Conservation (phyloP, 345 rosid species). For the Eucalyptus regnans region DNA sequence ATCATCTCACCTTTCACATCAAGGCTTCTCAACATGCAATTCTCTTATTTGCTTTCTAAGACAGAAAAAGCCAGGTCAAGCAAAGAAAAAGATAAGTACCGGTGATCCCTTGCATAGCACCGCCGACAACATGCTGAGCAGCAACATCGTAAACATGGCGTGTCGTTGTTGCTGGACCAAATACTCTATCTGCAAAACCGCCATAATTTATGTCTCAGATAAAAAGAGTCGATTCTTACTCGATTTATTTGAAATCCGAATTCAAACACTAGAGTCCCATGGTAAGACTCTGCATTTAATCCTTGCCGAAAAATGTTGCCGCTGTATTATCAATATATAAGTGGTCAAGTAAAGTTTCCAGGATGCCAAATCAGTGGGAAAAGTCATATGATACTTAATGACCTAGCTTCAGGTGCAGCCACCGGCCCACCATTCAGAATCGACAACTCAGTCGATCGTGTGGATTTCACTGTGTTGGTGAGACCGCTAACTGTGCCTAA, state of each 20-base stretch:
- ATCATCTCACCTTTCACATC: background rate
- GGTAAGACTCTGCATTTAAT: background rate
- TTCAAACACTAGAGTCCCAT: background rate
- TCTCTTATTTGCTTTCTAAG: background rate
- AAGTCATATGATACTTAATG: background rate
- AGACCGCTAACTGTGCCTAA: background rate
- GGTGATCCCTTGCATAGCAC: slow-evolving; percentile 94
- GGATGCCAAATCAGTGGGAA: background rate
- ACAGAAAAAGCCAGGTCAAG: background rate
- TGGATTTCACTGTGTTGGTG: background rate
- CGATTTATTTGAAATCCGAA: background rate
- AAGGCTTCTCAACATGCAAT: background rate
- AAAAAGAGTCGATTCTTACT: background rate
- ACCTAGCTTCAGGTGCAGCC: background rate
- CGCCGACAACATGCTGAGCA: slow-evolving; percentile 89
- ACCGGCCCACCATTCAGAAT: background rate
- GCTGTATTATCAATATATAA: background rate
- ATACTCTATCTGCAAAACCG: slow-evolving; percentile 60
- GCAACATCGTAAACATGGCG: slow-evolving; percentile 97
- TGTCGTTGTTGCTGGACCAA: slow-evolving; percentile 98
- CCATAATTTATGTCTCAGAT: background rate
- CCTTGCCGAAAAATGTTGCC: background rate
- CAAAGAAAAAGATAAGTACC: slow-evolving; percentile 23
- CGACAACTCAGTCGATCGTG: background rate
- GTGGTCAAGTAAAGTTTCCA: background rate